These are phyloP conservation scores for Thielaviopsis populi DNA, from an alignment of 2,329 filamentous ascomycete species.

Conservation along the genomic window DNA sequence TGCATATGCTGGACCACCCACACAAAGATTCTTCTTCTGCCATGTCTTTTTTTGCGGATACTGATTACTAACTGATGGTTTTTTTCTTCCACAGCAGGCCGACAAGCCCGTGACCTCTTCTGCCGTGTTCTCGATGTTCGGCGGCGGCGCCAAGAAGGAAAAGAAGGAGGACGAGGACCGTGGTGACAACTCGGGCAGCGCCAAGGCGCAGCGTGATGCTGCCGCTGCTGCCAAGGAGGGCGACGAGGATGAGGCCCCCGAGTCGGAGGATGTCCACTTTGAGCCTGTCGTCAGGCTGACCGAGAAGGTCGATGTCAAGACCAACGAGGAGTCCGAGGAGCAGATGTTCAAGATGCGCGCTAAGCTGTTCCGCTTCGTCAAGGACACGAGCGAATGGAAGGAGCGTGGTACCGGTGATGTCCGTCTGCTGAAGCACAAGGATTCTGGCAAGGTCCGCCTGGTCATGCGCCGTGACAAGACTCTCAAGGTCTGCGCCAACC, in stretches of 20 bases:
- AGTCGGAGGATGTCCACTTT: constrained; percentile 90
- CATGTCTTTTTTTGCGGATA: background rate
- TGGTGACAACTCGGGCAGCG: constrained; percentile 76
- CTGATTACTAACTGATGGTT: background rate
- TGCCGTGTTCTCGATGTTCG: constrained; percentile 95
- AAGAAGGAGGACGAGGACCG: constrained; percentile 76
- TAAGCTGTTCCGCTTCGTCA: constrained; percentile 97
- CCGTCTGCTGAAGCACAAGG: constrained; percentile 93
- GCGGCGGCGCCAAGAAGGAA: constrained; percentile 92
- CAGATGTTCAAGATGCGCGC: constrained; percentile 99
- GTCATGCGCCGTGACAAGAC: constrained; percentile 99
- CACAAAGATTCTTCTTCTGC: too few species aligned
- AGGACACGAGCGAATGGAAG: constrained; percentile 91
- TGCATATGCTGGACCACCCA: too few species aligned
- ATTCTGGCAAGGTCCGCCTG: constrained; percentile 91
- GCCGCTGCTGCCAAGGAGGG: constrained; percentile 40
- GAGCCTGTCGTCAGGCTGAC: constrained; percentile 92
- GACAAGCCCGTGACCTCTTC: constrained; percentile 36
- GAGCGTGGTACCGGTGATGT: constrained; percentile 96
- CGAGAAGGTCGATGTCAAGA: constrained; percentile 93
- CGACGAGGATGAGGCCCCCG: constrained; percentile 58
- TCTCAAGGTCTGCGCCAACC: constrained; percentile 99
- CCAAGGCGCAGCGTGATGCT: constrained; percentile 59
- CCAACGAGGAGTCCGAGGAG: constrained; percentile 96
- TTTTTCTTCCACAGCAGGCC: constrained; percentile 18